Percentiles rank a stretch among this genome's conserved stretches.
These are phyloP conservation scores for Cryptococcus sp. DNA, from an alignment of 1,284 basidiomycete species.

Conservation along the genomic window DNA sequence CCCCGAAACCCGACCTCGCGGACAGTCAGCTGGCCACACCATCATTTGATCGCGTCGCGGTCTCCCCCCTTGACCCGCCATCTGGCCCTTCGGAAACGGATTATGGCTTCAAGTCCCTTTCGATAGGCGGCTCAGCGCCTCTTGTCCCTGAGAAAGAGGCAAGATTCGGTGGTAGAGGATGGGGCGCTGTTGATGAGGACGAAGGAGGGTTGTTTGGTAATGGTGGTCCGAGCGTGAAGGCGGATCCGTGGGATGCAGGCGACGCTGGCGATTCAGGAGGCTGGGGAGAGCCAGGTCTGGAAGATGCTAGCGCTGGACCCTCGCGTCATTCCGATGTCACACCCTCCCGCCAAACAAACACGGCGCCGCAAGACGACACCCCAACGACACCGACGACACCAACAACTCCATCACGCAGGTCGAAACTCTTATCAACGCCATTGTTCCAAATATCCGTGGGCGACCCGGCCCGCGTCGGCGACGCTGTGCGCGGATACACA, in stretches of 20 bases:
- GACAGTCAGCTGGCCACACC: conserved; percentile 24
- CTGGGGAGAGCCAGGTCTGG: conserved; percentile 30
- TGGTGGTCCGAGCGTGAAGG: conserved; percentile 28
- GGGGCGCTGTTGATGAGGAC: conserved; percentile 40
- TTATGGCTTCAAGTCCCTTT: conserved; percentile 41
- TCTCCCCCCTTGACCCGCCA: conserved; percentile 48
- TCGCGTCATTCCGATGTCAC: conserved; percentile 3
- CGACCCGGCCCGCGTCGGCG: conserved; percentile 91
- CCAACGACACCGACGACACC: conserved; percentile 23
- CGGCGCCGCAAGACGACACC: neutral
- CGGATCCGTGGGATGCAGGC: conserved; percentile 18
- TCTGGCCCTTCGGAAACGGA: conserved; percentile 21
- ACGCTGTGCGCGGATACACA: conserved; percentile 85
- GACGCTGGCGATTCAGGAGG: conserved; percentile 18
- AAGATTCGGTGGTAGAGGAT: conserved; percentile 39
- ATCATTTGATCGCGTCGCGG: conserved; percentile 39
- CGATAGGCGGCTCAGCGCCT: conserved; percentile 34
- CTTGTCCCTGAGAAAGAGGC: conserved; percentile 16
- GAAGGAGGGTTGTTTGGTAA: conserved; percentile 35
- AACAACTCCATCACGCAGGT: conserved; percentile 63
- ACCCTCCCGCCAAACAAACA: neutral
- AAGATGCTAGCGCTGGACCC: conserved; percentile 10
- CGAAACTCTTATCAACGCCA: conserved; percentile 32
- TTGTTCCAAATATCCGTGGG: conserved; percentile 76
- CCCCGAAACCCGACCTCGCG: conserved; percentile 11